Evolutionary conservation across 306 rosid species (phyloP).

Genomic region (Sphenostylis stenocarpa): DNA sequence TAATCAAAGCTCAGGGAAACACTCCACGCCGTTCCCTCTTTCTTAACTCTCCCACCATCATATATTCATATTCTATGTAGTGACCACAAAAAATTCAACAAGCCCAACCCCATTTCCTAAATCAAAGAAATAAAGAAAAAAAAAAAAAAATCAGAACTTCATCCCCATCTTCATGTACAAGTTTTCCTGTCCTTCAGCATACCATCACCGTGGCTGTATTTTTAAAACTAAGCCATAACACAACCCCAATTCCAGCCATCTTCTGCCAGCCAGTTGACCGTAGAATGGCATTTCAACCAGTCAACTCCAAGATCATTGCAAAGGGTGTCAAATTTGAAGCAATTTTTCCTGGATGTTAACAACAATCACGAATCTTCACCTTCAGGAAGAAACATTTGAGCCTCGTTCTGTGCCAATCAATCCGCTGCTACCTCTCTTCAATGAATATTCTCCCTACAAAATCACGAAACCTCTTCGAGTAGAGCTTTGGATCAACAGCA

Average conservation of each 20-base stretch:
- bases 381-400: background rate
- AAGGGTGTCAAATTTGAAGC: conserved; percentile 14
- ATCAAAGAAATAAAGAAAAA: background rate
- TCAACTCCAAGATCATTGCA: conserved; percentile 6
- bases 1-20: conserved; percentile 49
- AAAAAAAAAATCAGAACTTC: conserved; percentile 4
- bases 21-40: conserved; percentile 47
- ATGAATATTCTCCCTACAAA: conserved; percentile 80
- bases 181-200: conserved; percentile 24
- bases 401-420: background rate
- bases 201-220: conserved; percentile 48
- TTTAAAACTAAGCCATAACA: conserved; percentile 61
- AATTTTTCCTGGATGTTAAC: conserved; percentile 5
- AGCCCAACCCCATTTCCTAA: conserved; percentile 28
- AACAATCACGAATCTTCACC: conserved; percentile 12
- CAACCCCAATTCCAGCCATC: conserved; percentile 31
- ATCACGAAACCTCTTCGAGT: conserved; percentile 89
- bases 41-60: conserved; percentile 46
- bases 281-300: conserved; percentile 15
- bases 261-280: conserved; percentile 22
- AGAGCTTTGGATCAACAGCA: conserved; percentile 97
- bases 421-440: conserved; percentile 69
- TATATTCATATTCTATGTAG: conserved; percentile 49
- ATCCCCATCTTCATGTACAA: conserved; percentile 50
- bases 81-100: conserved; percentile 48